Conservation (phyloP, 208 protist species). For the Leishmania mexicana region DNA sequence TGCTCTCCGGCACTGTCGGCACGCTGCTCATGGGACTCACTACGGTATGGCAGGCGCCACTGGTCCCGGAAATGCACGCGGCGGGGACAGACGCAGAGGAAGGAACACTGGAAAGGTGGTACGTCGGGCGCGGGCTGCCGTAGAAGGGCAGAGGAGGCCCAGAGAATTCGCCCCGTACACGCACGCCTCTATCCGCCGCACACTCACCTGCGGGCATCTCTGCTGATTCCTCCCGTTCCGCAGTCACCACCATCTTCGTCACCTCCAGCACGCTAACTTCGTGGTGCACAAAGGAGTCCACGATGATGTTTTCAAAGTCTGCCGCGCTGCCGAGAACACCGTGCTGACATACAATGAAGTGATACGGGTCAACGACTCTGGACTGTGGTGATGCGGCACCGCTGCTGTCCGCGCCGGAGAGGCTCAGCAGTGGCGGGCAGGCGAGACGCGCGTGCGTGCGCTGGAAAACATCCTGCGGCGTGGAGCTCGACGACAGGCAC, state of each 20-base stretch:
- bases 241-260: constrained; percentile 6
- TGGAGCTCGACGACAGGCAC: background rate
- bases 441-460: constrained; percentile 9
- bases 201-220: background rate
- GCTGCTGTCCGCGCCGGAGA: no score
- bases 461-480: constrained; percentile 20
- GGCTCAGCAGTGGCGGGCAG: constrained; percentile 5
- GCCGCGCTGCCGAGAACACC: constrained; percentile 51
- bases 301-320: constrained; percentile 54
- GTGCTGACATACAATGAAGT: constrained; percentile 75
- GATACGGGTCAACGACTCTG: constrained; percentile 43
- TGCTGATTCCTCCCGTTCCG: background rate
- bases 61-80: background rate
- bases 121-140: background rate
- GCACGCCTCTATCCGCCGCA: background rate
- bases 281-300: constrained; percentile 35
- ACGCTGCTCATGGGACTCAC: background rate
- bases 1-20: background rate
- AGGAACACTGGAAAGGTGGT: background rate
- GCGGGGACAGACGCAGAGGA: background rate
- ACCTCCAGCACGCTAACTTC: constrained; percentile 32
- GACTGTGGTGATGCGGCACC: background rate
- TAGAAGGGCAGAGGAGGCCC: background rate
- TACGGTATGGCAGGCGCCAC: background rate
- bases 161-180: background rate